A percentile compares a stretch with the other conserved stretches of the same genome.
phyloP scores from a whole-genome alignment of 2,329 filamentous ascomycete genomes.

The Apiospora saccharicola region DNA sequence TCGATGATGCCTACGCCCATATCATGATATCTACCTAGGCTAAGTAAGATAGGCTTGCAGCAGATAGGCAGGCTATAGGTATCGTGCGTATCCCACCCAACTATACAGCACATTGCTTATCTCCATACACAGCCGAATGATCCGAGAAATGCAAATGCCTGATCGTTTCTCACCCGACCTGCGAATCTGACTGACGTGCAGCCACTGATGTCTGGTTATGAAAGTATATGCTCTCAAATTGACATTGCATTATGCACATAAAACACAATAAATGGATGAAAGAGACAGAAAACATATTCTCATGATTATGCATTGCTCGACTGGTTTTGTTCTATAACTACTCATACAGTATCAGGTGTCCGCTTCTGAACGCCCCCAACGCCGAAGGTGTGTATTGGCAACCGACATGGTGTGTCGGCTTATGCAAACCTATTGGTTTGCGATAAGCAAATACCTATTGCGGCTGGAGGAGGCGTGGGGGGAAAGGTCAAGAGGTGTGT shows the following conservation, averaged over 20 bases:
- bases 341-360: slow-evolving; percentile 1
- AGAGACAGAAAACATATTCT: not conserved
- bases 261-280: not conserved
- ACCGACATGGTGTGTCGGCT: not conserved
- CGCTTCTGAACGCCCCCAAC: slow-evolving; percentile 2
- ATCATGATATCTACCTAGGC: too few relatives aligned
- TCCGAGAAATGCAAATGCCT: not conserved
- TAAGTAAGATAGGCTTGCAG: too few relatives aligned
- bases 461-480: slow-evolving; percentile 17
- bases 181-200: not conserved
- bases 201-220: not conserved
- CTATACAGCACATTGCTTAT: not conserved
- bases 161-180: not conserved
- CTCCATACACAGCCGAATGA: not conserved
- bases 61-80: too few relatives aligned
- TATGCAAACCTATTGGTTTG: slow-evolving; percentile 2
- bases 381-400: not conserved
- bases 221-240: not conserved
- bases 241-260: not conserved
- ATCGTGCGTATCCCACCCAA: not conserved
- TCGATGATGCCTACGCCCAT: too few relatives aligned
- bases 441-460: slow-evolving; percentile 26
- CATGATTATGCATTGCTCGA: not conserved
- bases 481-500: not conserved
- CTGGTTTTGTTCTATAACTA: not conserved